Base-by-base conservation (phyloP, 306 rosid genomes). In the Medicago arabica region DNA sequence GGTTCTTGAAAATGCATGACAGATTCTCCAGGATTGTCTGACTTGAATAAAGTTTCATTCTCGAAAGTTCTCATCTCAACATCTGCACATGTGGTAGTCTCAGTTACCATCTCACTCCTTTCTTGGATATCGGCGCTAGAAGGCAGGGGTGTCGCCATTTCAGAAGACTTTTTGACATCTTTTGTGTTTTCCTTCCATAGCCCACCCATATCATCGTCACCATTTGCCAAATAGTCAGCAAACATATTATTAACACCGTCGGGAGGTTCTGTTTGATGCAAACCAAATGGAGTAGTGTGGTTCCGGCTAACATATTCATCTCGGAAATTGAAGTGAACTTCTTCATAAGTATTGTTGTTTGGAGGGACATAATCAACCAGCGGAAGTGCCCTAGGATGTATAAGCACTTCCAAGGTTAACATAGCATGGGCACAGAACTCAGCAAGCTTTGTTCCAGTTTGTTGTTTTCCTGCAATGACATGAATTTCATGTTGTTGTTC, bases 351-450 rank as follows among this genome's bases (percentile, higher is more conserved):
- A 82, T 55, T 46, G 47, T 61, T 47, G 62, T 28, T 86, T 50
- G 72, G 18, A 8, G 72, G 73, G 16, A 80, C 19, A 63, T 77
- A 80, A 82, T 88, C 89, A 6, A 72, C 76, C 69, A 90, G 75
- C 3, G 95, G 89, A 80, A 86, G 92, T 53, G 85, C 88, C 86
- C 96, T 89, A 14, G 97, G 97, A 89, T 95, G 97, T 81, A 95
- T 81, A 54, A 95, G 95, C 75, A 92, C 92, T 75, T 95, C 98
- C 84, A 92, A 79, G 78, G 88, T 83, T 84, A 92, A 85, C 67
- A 95, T 87, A 19, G 98, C 96, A 77, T 85, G 89, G n/a, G 87
- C 85, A 69, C 98, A 92, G 82, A 95, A 95, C 53, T 86, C 96
- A 7, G 92, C 86, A 61, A 92, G 86, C 76, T 86, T 86, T 43